phyloP scores from a whole-genome alignment of 352 stramenopile genomes.

The Globisporangium uncinulatum region DNA sequence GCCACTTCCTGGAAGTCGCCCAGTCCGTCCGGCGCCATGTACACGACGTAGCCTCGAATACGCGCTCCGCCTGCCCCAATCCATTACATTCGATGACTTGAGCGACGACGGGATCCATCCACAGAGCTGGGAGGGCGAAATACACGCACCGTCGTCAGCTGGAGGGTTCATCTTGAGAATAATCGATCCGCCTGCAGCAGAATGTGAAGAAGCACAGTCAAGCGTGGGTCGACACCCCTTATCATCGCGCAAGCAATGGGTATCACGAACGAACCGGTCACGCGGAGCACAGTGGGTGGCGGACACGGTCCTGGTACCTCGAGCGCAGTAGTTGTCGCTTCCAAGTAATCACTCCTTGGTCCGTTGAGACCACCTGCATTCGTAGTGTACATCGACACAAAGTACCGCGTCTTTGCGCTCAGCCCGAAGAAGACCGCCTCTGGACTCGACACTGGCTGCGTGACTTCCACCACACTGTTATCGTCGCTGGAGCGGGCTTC shows the following conservation, averaged over 20 bases:
- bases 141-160: conserved; percentile 2
- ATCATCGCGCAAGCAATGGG: not conserved
- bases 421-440: conserved; percentile 8
- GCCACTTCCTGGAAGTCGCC: conserved; percentile 27
- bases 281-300: conserved; percentile 1
- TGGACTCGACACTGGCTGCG: not conserved
- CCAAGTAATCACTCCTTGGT: not conserved
- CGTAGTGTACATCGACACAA: conserved; percentile 4
- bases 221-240: not conserved
- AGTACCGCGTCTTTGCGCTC: conserved; percentile 4
- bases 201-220: not conserved
- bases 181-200: conserved; percentile 6
- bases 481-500: conserved; percentile 5
- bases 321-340: not conserved
- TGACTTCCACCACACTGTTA: conserved; percentile 1
- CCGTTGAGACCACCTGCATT: conserved; percentile 1
- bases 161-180: conserved; percentile 7
- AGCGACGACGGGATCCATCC: not conserved
- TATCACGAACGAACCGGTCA: conserved; percentile 4
- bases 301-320: conserved; percentile 6
- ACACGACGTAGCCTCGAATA: conserved; percentile 55
- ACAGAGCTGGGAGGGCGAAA: not conserved
- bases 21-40: conserved; percentile 29
- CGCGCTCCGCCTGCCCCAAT: conserved; percentile 28
- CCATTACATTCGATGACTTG: no score